These are phyloP conservation scores for Pichia sp. DNA, from an alignment of 1,139 yeast genomes.

Conservation along the genomic window DNA sequence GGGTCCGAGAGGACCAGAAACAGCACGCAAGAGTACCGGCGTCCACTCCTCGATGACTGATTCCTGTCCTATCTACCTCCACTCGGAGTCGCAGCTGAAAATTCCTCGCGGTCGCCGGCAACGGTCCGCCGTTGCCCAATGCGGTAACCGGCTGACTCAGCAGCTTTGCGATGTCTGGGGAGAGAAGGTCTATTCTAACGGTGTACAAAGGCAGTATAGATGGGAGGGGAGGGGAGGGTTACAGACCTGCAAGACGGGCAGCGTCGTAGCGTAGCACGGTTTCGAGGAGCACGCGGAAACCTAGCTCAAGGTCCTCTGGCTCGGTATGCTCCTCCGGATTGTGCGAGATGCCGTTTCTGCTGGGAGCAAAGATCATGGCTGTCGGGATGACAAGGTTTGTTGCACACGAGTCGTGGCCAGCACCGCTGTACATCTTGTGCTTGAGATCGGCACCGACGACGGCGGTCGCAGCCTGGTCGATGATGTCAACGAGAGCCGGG, in stretches of 20 bases:
- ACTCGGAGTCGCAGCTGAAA: constrained; percentile 1
- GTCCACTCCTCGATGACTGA: background rate
- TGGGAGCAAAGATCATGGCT: constrained; percentile 71
- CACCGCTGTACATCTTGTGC: constrained; percentile 57
- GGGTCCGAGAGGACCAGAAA: too few relatives aligned
- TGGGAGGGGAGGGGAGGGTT: too few relatives aligned
- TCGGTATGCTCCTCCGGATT: constrained; percentile 62
- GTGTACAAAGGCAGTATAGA: too few relatives aligned
- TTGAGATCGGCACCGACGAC: constrained; percentile 43
- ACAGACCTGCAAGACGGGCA: constrained; percentile 20
- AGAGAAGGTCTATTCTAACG: too few relatives aligned
- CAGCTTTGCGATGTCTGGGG: too few relatives aligned
- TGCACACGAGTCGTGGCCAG: constrained; percentile 70
- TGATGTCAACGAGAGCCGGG: constrained; percentile 46
- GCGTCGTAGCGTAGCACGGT: constrained; percentile 56
- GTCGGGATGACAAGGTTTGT: constrained; percentile 58
- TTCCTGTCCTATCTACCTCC: background rate
- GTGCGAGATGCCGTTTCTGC: constrained; percentile 67
- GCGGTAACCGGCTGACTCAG: background rate
- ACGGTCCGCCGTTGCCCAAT: background rate
- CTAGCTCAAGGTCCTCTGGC: constrained; percentile 59
- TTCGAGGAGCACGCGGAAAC: constrained; percentile 54
- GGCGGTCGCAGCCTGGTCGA: constrained; percentile 47
- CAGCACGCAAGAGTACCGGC: too few relatives aligned
- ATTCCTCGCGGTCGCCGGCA: background rate